Evolutionary conservation across 2,329 filamentous ascomycete genomes (phyloP).

Genomic region (Spiromastix sp.): DNA sequence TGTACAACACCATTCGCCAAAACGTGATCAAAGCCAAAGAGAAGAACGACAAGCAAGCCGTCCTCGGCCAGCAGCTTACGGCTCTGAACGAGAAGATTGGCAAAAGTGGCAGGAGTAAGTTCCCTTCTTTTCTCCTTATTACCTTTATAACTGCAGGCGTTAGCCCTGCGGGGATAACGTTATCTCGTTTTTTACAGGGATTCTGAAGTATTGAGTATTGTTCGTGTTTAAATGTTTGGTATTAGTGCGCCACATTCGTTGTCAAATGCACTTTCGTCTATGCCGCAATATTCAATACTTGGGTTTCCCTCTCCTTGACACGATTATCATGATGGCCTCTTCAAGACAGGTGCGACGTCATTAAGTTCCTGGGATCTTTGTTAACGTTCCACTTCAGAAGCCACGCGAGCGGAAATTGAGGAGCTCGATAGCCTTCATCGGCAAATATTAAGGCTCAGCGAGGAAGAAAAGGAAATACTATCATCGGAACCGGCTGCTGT

Average conservation of each 20-base stretch:
- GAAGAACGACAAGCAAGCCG: conserved; percentile 32
- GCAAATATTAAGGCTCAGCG: conserved; percentile 36
- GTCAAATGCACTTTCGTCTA: no score
- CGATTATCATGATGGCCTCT: no score
- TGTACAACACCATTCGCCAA: conserved; percentile 35
- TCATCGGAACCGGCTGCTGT: conserved; percentile 40
- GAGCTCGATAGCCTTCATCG: conserved; percentile 37
- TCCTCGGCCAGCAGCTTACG: conserved; percentile 30
- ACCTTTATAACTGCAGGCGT: not conserved
- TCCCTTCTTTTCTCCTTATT: conserved; percentile 1
- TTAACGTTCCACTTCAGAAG: no score
- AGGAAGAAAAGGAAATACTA: conserved; percentile 39
- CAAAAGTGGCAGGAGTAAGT: conserved; percentile 33
- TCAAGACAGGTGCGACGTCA: no score
- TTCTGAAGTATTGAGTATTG: no score
- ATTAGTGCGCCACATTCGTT: no score
- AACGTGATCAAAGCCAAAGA: conserved; percentile 34
- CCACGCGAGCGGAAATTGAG: conserved; percentile 30
- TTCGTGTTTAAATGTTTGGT: no score
- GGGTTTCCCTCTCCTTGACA: no score
- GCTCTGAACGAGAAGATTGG: conserved; percentile 35
- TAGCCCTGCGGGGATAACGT: no score
- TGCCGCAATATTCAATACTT: no score
- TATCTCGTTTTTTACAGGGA: no score
- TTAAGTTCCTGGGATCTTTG: no score